phyloP scores from a whole-genome alignment of 768 basidiomycete genomes.

The Candolleomyces eurysporus region DNA sequence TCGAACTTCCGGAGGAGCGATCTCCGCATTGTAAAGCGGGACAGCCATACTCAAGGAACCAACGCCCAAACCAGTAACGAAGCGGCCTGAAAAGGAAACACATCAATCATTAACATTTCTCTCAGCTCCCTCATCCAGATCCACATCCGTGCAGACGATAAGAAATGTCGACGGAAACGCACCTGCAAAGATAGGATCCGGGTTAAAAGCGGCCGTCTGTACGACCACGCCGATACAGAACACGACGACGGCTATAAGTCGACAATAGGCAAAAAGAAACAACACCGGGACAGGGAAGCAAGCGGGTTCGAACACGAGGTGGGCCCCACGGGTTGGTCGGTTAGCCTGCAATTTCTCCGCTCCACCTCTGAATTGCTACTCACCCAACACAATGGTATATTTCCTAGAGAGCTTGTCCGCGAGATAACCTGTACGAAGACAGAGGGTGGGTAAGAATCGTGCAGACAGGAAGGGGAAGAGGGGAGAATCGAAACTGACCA shows the following conservation, averaged over 20 bases:
- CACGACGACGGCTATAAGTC: slow-evolving; percentile 45
- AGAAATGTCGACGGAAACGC: neutral
- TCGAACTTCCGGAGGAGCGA: slow-evolving; percentile 79
- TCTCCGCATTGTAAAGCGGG: slow-evolving; percentile 70
- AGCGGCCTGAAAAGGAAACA: slow-evolving; percentile 44
- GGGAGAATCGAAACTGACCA: slow-evolving; percentile 30
- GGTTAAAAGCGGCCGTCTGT: slow-evolving; percentile 55
- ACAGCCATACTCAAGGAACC: slow-evolving; percentile 84
- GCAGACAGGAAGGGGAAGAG: neutral
- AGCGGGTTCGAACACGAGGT: neutral
- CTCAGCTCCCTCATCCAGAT: no score
- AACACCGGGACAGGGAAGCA: neutral
- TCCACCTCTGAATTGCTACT: neutral
- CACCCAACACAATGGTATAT: slow-evolving; percentile 64
- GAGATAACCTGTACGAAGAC: slow-evolving; percentile 42
- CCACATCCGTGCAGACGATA: neutral
- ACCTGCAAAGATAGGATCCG: slow-evolving; percentile 68
- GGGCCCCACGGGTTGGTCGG: neutral
- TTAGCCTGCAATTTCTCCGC: neutral
- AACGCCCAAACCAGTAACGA: slow-evolving; percentile 78
- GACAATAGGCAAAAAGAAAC: slow-evolving; percentile 1
- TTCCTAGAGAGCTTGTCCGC: slow-evolving; percentile 75
- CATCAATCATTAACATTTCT: neutral
- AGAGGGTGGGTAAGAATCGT: neutral
- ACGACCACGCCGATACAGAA: slow-evolving; percentile 76